Conservation (phyloP, 1,284 basidiomycete species). For the Ustilago tritici region DNA sequence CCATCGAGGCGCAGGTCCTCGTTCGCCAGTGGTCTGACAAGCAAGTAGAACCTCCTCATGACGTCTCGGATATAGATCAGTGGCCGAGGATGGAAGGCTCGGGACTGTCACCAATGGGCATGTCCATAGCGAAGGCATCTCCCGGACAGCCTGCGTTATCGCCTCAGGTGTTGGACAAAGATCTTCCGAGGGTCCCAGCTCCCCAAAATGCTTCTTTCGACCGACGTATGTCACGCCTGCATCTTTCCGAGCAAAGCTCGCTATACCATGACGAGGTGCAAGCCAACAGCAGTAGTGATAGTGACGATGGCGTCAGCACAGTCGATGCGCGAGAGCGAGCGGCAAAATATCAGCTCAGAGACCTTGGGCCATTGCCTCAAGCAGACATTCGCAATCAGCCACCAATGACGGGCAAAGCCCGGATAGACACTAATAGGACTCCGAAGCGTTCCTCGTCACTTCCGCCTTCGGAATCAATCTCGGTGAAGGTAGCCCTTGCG, state of each 20-base stretch:
- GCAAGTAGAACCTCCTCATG: background rate
- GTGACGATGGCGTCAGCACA: conserved; percentile 12
- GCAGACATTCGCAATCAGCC: background rate
- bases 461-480: conserved; percentile 24
- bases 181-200: conserved; percentile 29
- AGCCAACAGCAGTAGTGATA: conserved; percentile 33
- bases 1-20: conserved; percentile 38
- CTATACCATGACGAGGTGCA: conserved; percentile 38
- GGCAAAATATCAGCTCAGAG: conserved; percentile 31
- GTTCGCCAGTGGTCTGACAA: conserved; percentile 29
- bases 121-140: conserved; percentile 16
- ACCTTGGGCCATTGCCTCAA: conserved; percentile 27
- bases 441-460: conserved; percentile 20
- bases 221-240: conserved; percentile 28
- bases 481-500: conserved; percentile 40
- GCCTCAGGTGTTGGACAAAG: conserved; percentile 23
- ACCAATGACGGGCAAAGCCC: background rate
- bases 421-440: background rate
- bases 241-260: conserved; percentile 29
- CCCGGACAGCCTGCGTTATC: background rate
- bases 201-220: conserved; percentile 42
- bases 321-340: conserved; percentile 12
- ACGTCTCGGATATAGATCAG: background rate
- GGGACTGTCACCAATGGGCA: conserved; percentile 13
- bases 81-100: background rate